These are phyloP conservation scores for Tripterygium wilfordii DNA, from an alignment of 177 flowering plant genomes.

Conservation along the genomic window DNA sequence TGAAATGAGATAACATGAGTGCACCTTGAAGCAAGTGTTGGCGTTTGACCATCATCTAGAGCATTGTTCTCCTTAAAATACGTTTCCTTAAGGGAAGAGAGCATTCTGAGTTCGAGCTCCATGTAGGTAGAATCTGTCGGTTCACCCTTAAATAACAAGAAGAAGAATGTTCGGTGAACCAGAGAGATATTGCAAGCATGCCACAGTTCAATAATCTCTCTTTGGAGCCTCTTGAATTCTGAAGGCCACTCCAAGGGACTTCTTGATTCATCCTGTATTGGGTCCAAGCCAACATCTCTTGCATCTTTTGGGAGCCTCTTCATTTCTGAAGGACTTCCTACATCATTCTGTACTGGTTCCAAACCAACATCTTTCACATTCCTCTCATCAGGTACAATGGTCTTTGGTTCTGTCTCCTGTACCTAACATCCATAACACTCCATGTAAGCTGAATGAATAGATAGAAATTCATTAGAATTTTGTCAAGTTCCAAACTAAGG, in stretches of 20 bases:
- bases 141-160: slow-evolving; percentile 58
- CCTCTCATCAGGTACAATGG: slow-evolving; percentile 17
- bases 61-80: slow-evolving; percentile 28
- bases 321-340: slow-evolving; percentile 25
- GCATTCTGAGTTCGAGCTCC: slow-evolving; percentile 61
- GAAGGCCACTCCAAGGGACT: slow-evolving; percentile 30
- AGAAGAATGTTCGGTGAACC: slow-evolving; percentile 69
- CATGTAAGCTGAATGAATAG: neutral
- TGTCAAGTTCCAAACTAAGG: no score
- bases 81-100: slow-evolving; percentile 40
- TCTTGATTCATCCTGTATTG: slow-evolving; percentile 25
- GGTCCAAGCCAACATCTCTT: slow-evolving; percentile 53
- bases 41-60: slow-evolving; percentile 24
- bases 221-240: slow-evolving; percentile 42
- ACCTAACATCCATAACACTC: slow-evolving; percentile 10
- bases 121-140: slow-evolving; percentile 54
- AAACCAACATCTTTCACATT: slow-evolving; percentile 43
- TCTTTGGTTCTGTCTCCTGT: slow-evolving; percentile 19
- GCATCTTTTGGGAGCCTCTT: slow-evolving; percentile 36
- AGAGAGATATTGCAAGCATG: slow-evolving; percentile 50
- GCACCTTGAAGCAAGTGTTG: slow-evolving; percentile 45
- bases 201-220: slow-evolving; percentile 60
- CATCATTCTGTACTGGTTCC: slow-evolving; percentile 42
- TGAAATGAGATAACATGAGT: neutral
- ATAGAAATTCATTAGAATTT: no score